These are phyloP conservation scores for Cryptococcus floricola DNA, from an alignment of 1,284 basidiomycete genomes.

Conservation along the genomic window DNA sequence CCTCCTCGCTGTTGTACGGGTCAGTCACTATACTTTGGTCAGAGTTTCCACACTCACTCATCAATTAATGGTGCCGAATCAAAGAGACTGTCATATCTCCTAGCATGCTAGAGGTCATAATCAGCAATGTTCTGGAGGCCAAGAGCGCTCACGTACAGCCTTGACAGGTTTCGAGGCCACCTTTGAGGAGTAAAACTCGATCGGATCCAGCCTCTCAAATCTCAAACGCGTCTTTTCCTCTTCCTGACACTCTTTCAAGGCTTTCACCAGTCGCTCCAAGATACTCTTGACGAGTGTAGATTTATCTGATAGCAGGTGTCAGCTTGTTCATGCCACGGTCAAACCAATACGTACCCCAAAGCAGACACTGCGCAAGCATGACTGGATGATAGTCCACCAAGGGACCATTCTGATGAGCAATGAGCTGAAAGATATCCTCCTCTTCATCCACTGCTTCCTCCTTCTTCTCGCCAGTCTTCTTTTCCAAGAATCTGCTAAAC, in stretches of 20 bases:
- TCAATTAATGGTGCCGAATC: slow-evolving; percentile 15
- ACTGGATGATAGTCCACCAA: slow-evolving; percentile 85
- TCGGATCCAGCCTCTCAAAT: slow-evolving; percentile 37
- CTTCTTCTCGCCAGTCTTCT: slow-evolving; percentile 16
- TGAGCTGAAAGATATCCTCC: slow-evolving; percentile 69
- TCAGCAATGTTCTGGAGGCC: not conserved
- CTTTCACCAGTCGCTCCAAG: slow-evolving; percentile 62
- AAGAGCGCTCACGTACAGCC: not conserved
- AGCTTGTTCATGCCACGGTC: not conserved
- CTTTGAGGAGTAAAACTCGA: slow-evolving; percentile 26
- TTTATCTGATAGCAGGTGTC: slow-evolving; percentile 58
- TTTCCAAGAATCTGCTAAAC: slow-evolving; percentile 50
- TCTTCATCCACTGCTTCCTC: slow-evolving; percentile 17
- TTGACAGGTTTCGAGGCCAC: slow-evolving; percentile 3
- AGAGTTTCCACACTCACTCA: slow-evolving; percentile 8
- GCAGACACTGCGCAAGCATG: slow-evolving; percentile 80
- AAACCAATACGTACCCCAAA: slow-evolving; percentile 67
- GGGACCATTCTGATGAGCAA: slow-evolving; percentile 75
- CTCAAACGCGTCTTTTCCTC: slow-evolving; percentile 30
- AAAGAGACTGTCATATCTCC: slow-evolving; percentile 43
- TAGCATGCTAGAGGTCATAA: slow-evolving; percentile 3
- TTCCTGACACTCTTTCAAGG: slow-evolving; percentile 34
- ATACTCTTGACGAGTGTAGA: slow-evolving; percentile 76
- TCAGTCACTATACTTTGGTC: not conserved
- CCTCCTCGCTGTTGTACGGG: slow-evolving; percentile 48